Conservation (phyloP, 306 rosid species). For the Castanea crenata region DNA sequence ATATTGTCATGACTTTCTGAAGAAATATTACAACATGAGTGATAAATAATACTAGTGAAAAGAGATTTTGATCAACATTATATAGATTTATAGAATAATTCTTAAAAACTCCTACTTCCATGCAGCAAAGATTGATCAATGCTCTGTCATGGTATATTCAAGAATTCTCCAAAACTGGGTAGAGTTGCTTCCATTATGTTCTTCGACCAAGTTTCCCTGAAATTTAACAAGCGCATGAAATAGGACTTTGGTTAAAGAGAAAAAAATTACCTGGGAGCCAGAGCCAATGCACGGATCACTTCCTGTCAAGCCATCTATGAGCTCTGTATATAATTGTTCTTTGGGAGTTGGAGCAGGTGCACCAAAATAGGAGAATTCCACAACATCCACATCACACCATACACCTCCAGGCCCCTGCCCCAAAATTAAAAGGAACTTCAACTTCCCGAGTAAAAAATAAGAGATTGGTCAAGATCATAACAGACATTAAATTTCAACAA, state of each 20-base stretch:
- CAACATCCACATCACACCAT: slow-evolving; percentile 99
- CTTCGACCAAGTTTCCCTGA: background rate
- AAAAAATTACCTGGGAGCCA: slow-evolving; percentile 88
- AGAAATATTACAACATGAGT: no score
- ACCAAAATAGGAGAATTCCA: slow-evolving; percentile 93
- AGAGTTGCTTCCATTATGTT: background rate
- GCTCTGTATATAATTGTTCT: slow-evolving; percentile 86
- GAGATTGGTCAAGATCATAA: background rate
- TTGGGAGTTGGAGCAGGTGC: slow-evolving; percentile 92
- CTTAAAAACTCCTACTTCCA: background rate
- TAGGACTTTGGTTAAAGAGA: slow-evolving; percentile 13
- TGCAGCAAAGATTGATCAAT: background rate
- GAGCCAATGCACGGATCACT: slow-evolving; percentile 83
- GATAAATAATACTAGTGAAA: no score
- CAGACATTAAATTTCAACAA: slow-evolving; percentile 6
- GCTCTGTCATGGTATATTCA: background rate
- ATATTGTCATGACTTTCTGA: no score
- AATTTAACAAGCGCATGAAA: slow-evolving; percentile 17
- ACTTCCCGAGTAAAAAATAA: slow-evolving; percentile 12
- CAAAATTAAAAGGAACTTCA: slow-evolving; percentile 29
- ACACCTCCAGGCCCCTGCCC: slow-evolving; percentile 99
- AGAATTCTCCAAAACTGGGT: background rate
- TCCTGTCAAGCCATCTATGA: slow-evolving; percentile 93
- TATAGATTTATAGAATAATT: background rate
- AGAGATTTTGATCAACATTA: no score